Conservation (phyloP, 257 asterid species). For the Penstemon newberryi region DNA sequence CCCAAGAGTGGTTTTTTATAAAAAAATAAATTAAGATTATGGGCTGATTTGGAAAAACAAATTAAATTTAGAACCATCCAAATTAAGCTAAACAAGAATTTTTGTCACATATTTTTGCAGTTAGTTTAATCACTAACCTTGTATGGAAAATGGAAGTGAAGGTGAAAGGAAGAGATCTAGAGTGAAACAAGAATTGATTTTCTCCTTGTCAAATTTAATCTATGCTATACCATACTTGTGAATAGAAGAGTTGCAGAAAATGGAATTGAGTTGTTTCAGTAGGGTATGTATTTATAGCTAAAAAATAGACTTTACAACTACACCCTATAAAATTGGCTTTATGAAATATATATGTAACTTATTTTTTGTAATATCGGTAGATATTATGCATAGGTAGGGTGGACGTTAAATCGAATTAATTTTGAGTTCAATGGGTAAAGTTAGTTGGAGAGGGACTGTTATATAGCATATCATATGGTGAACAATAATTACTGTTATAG, state of each 20-base stretch:
- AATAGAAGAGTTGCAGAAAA: slow-evolving; percentile 62
- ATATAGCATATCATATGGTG: no score
- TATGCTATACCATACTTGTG: slow-evolving; percentile 32
- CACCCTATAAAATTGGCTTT: slow-evolving; percentile 1
- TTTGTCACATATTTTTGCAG: slow-evolving; percentile 26
- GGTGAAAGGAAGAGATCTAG: slow-evolving; percentile 26
- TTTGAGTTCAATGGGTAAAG: no score
- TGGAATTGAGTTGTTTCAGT: slow-evolving; percentile 54
- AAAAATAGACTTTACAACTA: slow-evolving; percentile 46
- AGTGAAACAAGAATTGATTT: slow-evolving; percentile 26
- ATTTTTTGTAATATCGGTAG: neutral
- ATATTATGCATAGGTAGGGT: neutral
- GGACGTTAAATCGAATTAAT: no score
- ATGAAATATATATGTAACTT: neutral
- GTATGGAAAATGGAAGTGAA: slow-evolving; percentile 30
- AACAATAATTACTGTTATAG: no score
- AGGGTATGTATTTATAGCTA: slow-evolving; percentile 47
- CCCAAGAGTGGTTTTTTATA: slow-evolving; percentile 30
- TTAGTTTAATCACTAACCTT: slow-evolving; percentile 35
- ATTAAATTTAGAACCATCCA: slow-evolving; percentile 30
- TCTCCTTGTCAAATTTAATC: slow-evolving; percentile 31
- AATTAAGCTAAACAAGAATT: slow-evolving; percentile 43
- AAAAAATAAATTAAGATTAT: slow-evolving; percentile 32
- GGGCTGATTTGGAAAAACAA: slow-evolving; percentile 27
- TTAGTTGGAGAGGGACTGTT: no score